Evolutionary conservation across 257 asterid genomes (phyloP), one percentile per base, ranked within the genome.

Genomic region (Solanum lignicaule): DNA sequence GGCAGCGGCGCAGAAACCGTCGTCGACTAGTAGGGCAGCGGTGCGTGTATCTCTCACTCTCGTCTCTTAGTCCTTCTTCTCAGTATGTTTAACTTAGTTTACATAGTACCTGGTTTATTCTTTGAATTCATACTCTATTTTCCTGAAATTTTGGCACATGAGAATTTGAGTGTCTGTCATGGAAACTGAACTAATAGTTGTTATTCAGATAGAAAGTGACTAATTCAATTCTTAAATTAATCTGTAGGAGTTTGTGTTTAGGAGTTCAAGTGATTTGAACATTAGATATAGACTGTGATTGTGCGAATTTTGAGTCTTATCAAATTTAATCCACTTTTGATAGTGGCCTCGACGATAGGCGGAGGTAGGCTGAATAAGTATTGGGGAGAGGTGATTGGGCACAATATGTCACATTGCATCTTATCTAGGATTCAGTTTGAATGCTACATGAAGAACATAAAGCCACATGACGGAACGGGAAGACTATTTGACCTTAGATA

Each of bases 181-280:
- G 48, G 82, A 0, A 20, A 21, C 82, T 73, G 48, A 35, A 35
- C 18, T 35, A 73, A 73, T 20, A 73, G 48, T 73, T 20, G 29
- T 35, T 73, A 73, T 33, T 73, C 16, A 20, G 46, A 73, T n/a
- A 35, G 46, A 33, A 20, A 73, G 81, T 33, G 46, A 0, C 29
- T 27, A 1, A 11, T 48, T 21, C 69, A 48, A 10, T 10, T 41
- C 41, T 16, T 43, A 81, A 27, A 18, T 81, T 48, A 29, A 46
- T 82, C 0, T 46, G 29, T 82, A 29, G 29, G 9, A 29, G 41
- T 48, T 81, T 16, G 2, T 48, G 43, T 5, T 78, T 48, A 10
- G 68, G n/a, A 48, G 86, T 82, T 82, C 43, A 82, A 48, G 43
- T 82, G 43, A 48, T 16, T 82, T 65, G 43, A 48, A 36, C 69